Evolutionary conservation across 768 basidiomycete genomes (phyloP).

Genomic region (Exsudoporus frostii): DNA sequence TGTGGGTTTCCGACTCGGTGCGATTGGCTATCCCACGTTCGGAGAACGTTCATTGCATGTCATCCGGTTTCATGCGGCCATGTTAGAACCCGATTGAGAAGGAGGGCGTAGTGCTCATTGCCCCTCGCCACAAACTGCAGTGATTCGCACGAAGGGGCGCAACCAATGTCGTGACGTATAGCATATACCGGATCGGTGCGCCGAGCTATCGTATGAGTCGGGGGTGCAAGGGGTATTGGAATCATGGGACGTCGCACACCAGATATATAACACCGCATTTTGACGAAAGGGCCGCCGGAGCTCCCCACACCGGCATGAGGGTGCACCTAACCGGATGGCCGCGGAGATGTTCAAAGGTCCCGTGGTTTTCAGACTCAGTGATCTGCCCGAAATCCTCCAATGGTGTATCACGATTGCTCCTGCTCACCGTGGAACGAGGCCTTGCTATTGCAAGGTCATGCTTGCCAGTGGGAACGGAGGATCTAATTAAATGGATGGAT

Average conservation of each 20-base stretch:
- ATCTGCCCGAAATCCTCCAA: neutral
- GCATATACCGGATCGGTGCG: neutral
- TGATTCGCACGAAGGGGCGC: neutral
- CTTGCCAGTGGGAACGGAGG: neutral
- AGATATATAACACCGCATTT: constrained; percentile 9
- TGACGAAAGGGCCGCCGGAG: neutral
- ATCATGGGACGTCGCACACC: neutral
- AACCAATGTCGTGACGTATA: neutral
- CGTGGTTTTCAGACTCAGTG: neutral
- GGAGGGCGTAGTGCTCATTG: neutral
- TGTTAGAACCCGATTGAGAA: neutral
- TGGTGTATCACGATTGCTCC: neutral
- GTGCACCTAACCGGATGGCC: neutral
- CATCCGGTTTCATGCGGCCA: neutral
- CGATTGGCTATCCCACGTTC: neutral
- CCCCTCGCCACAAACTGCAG: no score
- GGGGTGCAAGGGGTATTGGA: no score
- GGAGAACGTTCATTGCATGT: neutral
- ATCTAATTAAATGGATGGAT: neutral
- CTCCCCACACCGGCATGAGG: neutral
- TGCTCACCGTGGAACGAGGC: neutral
- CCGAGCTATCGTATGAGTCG: neutral
- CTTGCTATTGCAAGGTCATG: neutral
- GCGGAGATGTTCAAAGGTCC: neutral
- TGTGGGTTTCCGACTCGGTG: no score